Evolutionary conservation across 2,329 filamentous ascomycete genomes (phyloP), one percentile per base, ranked within the genome.

Genomic region (Penicillium sp.): DNA sequence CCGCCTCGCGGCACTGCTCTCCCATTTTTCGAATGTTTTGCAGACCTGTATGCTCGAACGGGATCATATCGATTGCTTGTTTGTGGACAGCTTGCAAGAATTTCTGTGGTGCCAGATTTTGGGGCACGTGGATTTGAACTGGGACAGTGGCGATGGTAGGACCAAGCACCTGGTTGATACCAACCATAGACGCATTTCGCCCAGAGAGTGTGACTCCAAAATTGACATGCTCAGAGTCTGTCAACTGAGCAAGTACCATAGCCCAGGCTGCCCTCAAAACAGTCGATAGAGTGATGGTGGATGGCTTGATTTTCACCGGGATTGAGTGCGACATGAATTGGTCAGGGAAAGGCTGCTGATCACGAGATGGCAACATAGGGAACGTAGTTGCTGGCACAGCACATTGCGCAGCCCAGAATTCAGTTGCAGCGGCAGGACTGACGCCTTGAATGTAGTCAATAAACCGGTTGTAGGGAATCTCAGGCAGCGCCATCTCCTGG

Each of bases 151-250:
- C 61, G 28, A 73, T 65, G 1, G 67, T 67, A 3, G 70, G 66
- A 6, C 67, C 70, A 28, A 70, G 56, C 27, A 73, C 68, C 39
- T 65, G 57, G 35, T 65, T 61, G n/a, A 72, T 64, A 2, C 64
- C 68, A 12, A 52, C 41, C 32, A 72, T 57, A 9, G 65, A 55
- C 9, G 65, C 62, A 29, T 69, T 64, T 4, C 70, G 63, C 3
- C 70, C 70, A 41, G 65, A 66, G 26, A 70, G 61, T 1, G 64
- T 70, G 43, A 66, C 66, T 8, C 66, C 69, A 57, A 69, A 72
- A 3, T 67, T 44, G 6, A 69, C 63, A 45, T 71, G 67, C 29
- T 69, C 58, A 7, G 62, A 65, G 2, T 58, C 61, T 9, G 65
- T 65, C 39, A 67, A 66, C 6, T 55, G 59, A 7, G 64, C 60